A percentile compares a stretch with the other conserved stretches of the same genome.
Evolutionary conservation across 1,284 basidiomycete species (phyloP).

Genomic region (Apiotrichum sp.): DNA sequence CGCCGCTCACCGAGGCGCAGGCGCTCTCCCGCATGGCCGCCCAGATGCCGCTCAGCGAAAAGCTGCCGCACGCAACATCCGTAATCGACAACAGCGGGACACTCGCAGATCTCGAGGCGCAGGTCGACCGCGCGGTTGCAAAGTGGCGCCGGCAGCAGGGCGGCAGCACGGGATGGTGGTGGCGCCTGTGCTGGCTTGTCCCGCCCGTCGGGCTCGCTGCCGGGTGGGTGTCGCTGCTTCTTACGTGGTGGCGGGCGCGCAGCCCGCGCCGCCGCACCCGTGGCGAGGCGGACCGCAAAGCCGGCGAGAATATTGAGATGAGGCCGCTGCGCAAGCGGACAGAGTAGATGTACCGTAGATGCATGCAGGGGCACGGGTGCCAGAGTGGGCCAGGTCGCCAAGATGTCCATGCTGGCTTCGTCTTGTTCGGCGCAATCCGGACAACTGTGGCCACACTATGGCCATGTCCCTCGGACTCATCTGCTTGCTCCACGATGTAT

Average conservation of each 20-base stretch:
- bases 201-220: constrained; percentile 62
- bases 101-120: constrained; percentile 59
- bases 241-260: constrained; percentile 13
- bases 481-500: too few species aligned
- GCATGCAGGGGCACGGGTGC: too few species aligned
- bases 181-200: constrained; percentile 68
- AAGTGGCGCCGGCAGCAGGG: constrained; percentile 58
- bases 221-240: constrained; percentile 25
- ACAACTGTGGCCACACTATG: too few species aligned
- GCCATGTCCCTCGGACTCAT: too few species aligned
- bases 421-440: too few species aligned
- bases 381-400: too few species aligned
- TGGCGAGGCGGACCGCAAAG: constrained; percentile 25
- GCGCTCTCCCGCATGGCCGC: constrained; percentile 69
- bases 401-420: too few species aligned
- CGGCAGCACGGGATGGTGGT: constrained; percentile 51
- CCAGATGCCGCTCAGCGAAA: constrained; percentile 72
- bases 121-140: constrained; percentile 63
- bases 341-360: background rate
- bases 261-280: constrained; percentile 19
- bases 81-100: constrained; percentile 86
- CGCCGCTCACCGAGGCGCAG: constrained; percentile 49
- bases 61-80: constrained; percentile 74
- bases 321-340: constrained; percentile 3
- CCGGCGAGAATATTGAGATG: constrained; percentile 29